Evolutionary conservation across 148 eudicot genomes (phyloP), one percentile per base, ranked within the genome.

Genomic region (Chenopodium suecicum): DNA sequence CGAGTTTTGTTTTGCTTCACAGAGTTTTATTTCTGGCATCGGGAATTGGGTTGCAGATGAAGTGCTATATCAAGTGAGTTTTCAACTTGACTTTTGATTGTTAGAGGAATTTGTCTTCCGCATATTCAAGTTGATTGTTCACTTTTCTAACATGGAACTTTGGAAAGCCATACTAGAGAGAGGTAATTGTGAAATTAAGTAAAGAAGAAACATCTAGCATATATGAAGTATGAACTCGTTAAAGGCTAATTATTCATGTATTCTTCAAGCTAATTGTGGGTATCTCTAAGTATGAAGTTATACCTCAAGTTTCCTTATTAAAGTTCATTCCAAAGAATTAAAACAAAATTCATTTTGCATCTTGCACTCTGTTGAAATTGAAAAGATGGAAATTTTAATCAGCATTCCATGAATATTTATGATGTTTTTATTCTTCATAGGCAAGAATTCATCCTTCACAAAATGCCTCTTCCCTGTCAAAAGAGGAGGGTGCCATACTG

Each of bases 11-110:
- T 76, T 32, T 81, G 70, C 71, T 37, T 29, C 84, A 87, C 91
- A 94, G 98, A 84, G 92, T 83, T 96, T 90, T 85, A 89, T 96
- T 46, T 90, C 99, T 60, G 99, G 99, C 54, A 91, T 96, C 83
- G 99, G 99, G 75, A 96, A 96, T 84, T 94, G 99, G 99, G 87
- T 96, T 88, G 98, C 97, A 74, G 99, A 96, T 89, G 98, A 96
- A 91, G 99, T 96, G 62, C 87, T 96, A 31, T 96, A 94, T 89
- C 99, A 96, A 86, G 99, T 94, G 72, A 90, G 95, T 89, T 69
- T 22, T 12, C 74, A 41, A 76, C 29, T 65, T 56, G 56, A 63
- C 71, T 20, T 25, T 46, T 74, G 19, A 50, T 68, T 79, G 47
- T 82, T 44, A 58, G 44, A 19, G 46, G 32, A 77, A 52, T 37